A percentile compares a stretch with the other conserved stretches of the same genome.
These are phyloP conservation scores for Triticum dicoccoides DNA, from an alignment of 176 grass and related monocot genomes.

Conservation along the genomic window DNA sequence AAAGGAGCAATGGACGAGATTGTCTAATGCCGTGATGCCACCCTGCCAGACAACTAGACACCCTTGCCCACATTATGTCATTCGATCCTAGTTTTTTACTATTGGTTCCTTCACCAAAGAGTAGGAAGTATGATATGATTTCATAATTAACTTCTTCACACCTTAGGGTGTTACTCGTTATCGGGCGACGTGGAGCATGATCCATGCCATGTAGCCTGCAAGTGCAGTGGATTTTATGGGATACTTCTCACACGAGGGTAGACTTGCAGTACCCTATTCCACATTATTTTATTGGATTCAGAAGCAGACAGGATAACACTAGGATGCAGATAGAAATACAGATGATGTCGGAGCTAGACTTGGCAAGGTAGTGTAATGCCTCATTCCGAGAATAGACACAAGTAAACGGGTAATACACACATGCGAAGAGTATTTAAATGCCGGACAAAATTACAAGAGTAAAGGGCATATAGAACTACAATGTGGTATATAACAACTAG, in stretches of 20 bases:
- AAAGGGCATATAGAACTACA: neutral
- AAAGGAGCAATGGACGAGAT: no score
- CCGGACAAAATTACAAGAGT: neutral
- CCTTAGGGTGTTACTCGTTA: neutral
- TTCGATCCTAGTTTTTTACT: neutral
- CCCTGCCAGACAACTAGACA: no score
- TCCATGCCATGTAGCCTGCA: neutral
- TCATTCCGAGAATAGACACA: neutral
- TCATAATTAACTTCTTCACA: neutral
- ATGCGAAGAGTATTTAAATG: neutral
- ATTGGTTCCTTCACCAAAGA: neutral
- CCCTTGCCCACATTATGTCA: no score
- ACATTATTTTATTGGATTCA: neutral
- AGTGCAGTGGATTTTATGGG: neutral
- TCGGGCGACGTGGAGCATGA: neutral
- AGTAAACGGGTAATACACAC: neutral
- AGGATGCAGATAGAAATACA: neutral
- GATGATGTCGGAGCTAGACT: neutral
- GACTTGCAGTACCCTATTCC: neutral
- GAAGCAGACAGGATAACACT: neutral
- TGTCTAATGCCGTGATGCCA: no score
- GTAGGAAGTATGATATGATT: neutral
- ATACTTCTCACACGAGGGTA: neutral
- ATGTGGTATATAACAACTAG: neutral
- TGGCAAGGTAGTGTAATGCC: neutral